These are phyloP conservation scores for Periconia sp. DNA, from an alignment of 2,329 filamentous ascomycete genomes.

Conservation along the genomic window DNA sequence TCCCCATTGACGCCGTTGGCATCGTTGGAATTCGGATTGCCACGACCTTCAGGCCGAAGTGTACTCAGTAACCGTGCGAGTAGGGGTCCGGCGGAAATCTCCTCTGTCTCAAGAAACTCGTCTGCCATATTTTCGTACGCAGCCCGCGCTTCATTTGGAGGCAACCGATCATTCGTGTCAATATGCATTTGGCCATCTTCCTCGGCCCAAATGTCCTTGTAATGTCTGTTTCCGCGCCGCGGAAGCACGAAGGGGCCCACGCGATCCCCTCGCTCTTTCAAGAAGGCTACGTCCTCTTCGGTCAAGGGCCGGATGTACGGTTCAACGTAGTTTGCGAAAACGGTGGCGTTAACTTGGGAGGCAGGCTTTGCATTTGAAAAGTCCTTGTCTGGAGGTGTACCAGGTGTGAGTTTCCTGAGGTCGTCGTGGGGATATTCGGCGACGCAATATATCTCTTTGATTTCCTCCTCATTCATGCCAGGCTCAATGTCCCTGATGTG, in stretches of 20 bases:
- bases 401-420: conserved; percentile 83
- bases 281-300: conserved; percentile 91
- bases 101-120: conserved; percentile 83
- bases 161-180: conserved; percentile 70
- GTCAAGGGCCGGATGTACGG: conserved; percentile 88
- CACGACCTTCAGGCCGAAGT: conserved; percentile 76
- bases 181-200: conserved; percentile 84
- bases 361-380: conserved; percentile 93
- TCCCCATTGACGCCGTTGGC: conserved; percentile 60
- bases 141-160: conserved; percentile 82
- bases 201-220: conserved; percentile 90
- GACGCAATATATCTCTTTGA: conserved; percentile 87
- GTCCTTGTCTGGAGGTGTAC: conserved; percentile 89
- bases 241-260: conserved; percentile 84
- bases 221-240: conserved; percentile 81
- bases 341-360: conserved; percentile 91
- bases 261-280: conserved; percentile 86
- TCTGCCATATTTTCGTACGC: conserved; percentile 87
- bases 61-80: conserved; percentile 79
- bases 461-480: conserved; percentile 83
- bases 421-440: conserved; percentile 81
- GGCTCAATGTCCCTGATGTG: conserved; percentile 79
- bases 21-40: conserved; percentile 62
- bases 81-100: conserved; percentile 87
- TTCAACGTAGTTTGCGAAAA: conserved; percentile 91